A percentile compares a stretch with the other conserved stretches of the same genome.
phyloP scores from a whole-genome alignment of 305 asterid species.

The Fraxinus xanthoxyloides region DNA sequence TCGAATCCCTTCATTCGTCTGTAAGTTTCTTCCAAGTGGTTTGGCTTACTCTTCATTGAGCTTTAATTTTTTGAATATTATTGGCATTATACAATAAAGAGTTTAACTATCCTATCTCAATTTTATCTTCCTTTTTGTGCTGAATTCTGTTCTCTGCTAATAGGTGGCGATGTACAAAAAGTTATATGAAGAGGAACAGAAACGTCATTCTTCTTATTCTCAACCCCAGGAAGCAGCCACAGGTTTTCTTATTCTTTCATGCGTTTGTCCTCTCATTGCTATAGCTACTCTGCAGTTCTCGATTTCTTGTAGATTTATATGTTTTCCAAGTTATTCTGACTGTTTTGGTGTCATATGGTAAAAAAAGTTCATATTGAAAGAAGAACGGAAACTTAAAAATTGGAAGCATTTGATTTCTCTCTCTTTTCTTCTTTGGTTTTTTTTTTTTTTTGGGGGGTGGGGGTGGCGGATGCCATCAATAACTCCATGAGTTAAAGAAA shows the following conservation, averaged over 20 bases:
- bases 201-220: constrained; percentile 42
- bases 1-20: constrained; percentile 87
- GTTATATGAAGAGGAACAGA: constrained; percentile 81
- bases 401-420: background rate
- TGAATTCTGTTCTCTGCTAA: constrained; percentile 4
- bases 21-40: constrained; percentile 45
- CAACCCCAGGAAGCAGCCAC: constrained; percentile 42
- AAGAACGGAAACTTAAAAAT: background rate
- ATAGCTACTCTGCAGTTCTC: background rate
- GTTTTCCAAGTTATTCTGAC: background rate
- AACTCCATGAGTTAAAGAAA: background rate
- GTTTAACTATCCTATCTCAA: background rate
- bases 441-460: no score
- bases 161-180: constrained; percentile 93
- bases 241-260: constrained; percentile 39
- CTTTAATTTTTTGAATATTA: background rate
- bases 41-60: constrained; percentile 4
- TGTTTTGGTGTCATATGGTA: background rate
- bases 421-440: background rate
- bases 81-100: background rate
- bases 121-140: background rate
- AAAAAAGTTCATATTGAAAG: background rate
- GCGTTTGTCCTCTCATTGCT: constrained; percentile 2
- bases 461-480: background rate
- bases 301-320: constrained; percentile 14